Base-by-base conservation (phyloP, 768 basidiomycete genomes). In the Rossbeevera mucosa region DNA sequence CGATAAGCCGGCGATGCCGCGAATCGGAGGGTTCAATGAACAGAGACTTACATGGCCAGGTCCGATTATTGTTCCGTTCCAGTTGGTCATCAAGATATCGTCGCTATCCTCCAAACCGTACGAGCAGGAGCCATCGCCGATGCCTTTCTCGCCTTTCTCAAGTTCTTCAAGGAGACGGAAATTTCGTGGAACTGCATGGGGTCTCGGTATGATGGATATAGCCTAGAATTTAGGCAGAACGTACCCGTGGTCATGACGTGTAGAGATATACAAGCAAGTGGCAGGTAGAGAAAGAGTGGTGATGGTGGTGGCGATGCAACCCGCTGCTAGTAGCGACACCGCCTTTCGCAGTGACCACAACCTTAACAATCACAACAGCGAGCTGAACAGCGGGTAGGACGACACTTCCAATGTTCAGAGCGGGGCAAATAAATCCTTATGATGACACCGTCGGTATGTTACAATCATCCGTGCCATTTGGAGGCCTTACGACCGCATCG, bases 61-160 rank as follows among this genome's bases (percentile, higher is more conserved):
- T 8, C 96, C 96, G 56, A 99, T 92, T 75, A 99, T 94, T 20
- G 96, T 99, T 47, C 96, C 95, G 65, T 96, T 97, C 96, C 96
- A 99, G 70, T 91, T 79, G 73, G 82, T 88, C 94, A 99, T 97
- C 76, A 91, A 76, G 75, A 95, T 88, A 79, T 98, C 96, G 67
- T 98, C 94, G 61, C 85, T 72, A 71, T 97, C 92, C 73, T 92
- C 91, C 54, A 99, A 76, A 36, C 96, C 96, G 64, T 98, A 99
- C 18, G 93, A 95, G 75, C 93, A 96, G 16, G 90, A 92, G 50
- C 94, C 95, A 74, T 97, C 95, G 57, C 95, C 95, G 68, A 98
- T 93, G 48, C 96, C 96, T 71, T 99, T 99, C 79, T 99, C 96
- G 64, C 96, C 96, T 73, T 98, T 97, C 72, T 99, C 96, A 58